Conservation (phyloP, 78 protist genomes). For the Dictyostelium intermedium region DNA sequence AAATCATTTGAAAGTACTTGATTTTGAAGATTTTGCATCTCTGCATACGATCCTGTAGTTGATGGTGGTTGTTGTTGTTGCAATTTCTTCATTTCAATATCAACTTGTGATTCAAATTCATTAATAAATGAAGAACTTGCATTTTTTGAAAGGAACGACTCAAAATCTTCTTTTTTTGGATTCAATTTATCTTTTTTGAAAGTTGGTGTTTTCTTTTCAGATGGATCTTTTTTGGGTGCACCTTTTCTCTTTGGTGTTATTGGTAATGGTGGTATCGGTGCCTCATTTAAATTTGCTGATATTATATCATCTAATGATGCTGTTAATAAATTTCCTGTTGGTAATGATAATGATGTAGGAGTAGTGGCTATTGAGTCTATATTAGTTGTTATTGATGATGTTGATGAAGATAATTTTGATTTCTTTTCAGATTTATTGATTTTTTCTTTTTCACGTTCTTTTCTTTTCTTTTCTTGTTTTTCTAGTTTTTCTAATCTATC, state of each 20-base stretch:
- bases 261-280: constrained; percentile 3
- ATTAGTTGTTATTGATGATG: not conserved
- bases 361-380: not conserved
- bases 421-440: not conserved
- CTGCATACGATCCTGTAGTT: too few relatives aligned
- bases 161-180: constrained; percentile 1
- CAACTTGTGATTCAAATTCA: not conserved
- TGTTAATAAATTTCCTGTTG: not conserved
- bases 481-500: not conserved
- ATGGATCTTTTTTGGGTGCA: constrained; percentile 11
- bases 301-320: not conserved
- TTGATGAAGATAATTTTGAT: not conserved
- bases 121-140: not conserved
- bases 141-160: not conserved
- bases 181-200: not conserved
- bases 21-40: not conserved
- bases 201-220: constrained; percentile 14
- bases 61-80: too few relatives aligned
- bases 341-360: not conserved
- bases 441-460: not conserved
- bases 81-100: not conserved
- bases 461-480: not conserved
- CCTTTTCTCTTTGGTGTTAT: constrained; percentile 2
- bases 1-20: not conserved
- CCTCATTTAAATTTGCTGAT: not conserved